Evolutionary conservation across 2,329 filamentous ascomycete species (phyloP).

Genomic region (Albifimbria verrucaria): DNA sequence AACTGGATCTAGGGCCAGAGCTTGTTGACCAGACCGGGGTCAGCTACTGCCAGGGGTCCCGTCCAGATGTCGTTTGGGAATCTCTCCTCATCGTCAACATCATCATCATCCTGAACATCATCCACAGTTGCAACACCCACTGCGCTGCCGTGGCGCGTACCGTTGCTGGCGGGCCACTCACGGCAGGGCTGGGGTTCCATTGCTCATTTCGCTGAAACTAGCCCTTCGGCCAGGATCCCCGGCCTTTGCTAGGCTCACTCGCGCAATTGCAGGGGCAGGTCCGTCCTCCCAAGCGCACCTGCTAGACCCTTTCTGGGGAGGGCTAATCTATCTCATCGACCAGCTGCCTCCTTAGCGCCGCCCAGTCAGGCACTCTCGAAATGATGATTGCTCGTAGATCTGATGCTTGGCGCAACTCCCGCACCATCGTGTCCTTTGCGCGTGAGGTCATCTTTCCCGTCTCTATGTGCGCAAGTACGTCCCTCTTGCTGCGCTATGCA

Average conservation of each 20-base stretch:
- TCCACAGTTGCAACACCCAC: too few relatives aligned
- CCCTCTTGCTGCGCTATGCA: too few relatives aligned
- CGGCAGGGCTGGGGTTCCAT: background rate
- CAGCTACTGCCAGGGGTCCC: background rate
- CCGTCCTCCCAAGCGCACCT: background rate
- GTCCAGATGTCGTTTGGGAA: background rate
- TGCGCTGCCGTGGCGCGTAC: background rate
- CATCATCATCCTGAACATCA: background rate
- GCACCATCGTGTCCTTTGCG: too few relatives aligned
- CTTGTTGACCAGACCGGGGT: background rate
- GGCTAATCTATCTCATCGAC: background rate
- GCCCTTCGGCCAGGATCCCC: background rate
- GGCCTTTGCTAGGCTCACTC: background rate
- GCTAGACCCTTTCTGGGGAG: background rate
- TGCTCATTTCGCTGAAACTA: background rate
- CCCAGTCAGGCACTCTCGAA: background rate
- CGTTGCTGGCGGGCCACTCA: background rate
- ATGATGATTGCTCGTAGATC: background rate
- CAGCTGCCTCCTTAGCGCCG: background rate
- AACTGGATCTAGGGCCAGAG: background rate
- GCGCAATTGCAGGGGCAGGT: background rate
- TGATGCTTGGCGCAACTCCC: too few relatives aligned
- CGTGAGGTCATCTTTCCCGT: too few relatives aligned
- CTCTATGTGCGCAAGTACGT: too few relatives aligned
- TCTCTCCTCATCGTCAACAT: background rate